Base-by-base conservation (phyloP, 495 filamentous ascomycete genomes). In the Podospora pseudocomata region DNA sequence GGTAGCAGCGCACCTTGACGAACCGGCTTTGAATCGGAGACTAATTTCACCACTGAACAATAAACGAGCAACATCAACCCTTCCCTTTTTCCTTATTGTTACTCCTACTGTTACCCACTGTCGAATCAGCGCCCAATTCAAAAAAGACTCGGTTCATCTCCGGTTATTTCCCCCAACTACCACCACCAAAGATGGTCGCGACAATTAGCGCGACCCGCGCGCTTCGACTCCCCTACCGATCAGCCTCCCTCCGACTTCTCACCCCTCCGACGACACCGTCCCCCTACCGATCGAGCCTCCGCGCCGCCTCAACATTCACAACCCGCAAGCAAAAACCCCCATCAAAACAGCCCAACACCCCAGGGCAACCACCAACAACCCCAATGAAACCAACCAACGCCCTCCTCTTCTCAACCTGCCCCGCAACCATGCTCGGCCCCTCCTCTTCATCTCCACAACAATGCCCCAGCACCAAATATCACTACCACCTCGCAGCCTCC, bases 401-500 rank as follows among this genome's bases (percentile, higher is more conserved):
- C 67, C 64, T 0, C 56, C 27, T 66, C 65, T 27, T 67, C 73
- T 57, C 60, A 60, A 23, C 54, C 71, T n/a, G 58, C 39, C 26
- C 49, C 62, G 6, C 23, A 23, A 23, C 13, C 60, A 7, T n/a
- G 30, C 30, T 32, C 34, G 39, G 60, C n/a, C 34, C 15, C n/a
- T 58, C n/a, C 55, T 58, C 5, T n/a, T 4, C 34, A 63, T 13
- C 61, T 1, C 63, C 23, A 23, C 23, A 23, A 23, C 23, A 23
- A 23, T 23, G 23, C 62, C 60, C 65, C 7, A 3, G 39, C 0
- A 3, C 23, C 23, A 80, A 72, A 69, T 90, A 89, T 71, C 82
- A 82, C 54, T 92, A 90, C 80, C 82, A 86, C 69, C 81, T 90
- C 19, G 84, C 89, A 18, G 89, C 90, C 20, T 87, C 89, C 5